These are phyloP conservation scores for Monoraphidium neglectum DNA, from an alignment of 139 green algal species.

Conservation along the genomic window DNA sequence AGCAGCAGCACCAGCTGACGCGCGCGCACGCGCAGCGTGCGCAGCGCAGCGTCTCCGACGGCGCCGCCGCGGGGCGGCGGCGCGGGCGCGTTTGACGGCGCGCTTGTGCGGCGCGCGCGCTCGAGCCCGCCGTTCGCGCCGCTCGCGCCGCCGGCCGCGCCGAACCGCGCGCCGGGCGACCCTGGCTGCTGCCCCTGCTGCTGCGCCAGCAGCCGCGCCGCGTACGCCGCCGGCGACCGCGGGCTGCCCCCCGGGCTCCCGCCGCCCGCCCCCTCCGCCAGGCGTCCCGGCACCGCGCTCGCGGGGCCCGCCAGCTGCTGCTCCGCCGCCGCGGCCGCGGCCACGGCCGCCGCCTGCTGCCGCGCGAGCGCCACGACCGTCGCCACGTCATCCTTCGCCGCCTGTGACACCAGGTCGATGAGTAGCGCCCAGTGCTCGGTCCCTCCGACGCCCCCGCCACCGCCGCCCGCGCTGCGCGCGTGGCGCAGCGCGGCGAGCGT, in stretches of 20 bases:
- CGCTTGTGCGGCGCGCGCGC: too few species aligned
- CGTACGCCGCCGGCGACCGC: background rate
- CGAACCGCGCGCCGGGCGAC: too few species aligned
- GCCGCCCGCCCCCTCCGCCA: background rate
- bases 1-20: constrained; percentile 28
- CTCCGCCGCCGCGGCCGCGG: background rate
- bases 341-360: constrained; percentile 5
- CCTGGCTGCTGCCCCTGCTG: constrained; percentile 2
- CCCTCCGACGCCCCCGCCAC: background rate
- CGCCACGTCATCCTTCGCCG: constrained; percentile 12
- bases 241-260: background rate
- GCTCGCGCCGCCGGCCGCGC: background rate
- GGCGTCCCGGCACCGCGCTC: background rate
- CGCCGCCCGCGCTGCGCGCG: background rate
- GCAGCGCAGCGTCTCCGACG: background rate
- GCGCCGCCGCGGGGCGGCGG: too few species aligned
- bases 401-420: constrained; percentile 1
- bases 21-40: constrained; percentile 10
- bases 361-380: background rate
- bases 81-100: too few species aligned
- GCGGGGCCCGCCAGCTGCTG: background rate
- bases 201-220: background rate
- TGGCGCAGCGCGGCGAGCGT: constrained; percentile 8
- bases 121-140: background rate
- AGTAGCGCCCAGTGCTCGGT: constrained; percentile 10